Evolutionary conservation across 169 alveolate genomes (phyloP).

Genomic region (Prorocentrum cordatum): DNA sequence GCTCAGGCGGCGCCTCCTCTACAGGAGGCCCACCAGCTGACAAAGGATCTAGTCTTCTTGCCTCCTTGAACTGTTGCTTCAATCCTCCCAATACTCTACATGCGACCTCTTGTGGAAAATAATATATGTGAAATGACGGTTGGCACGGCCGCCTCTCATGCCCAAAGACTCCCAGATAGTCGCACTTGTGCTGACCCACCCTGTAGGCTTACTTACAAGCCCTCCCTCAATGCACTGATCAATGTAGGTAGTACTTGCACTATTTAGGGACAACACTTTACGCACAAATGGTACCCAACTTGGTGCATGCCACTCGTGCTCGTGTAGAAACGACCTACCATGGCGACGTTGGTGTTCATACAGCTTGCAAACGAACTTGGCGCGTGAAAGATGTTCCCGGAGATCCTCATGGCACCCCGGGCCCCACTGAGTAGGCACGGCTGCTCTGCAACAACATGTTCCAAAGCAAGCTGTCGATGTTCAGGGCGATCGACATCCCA

Average conservation of each 20-base stretch:
- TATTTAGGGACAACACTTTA: neutral
- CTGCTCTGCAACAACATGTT: neutral
- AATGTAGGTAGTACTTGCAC: neutral
- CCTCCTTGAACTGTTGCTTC: neutral
- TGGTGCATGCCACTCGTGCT: neutral
- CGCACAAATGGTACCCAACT: neutral
- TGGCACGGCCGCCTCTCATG: neutral
- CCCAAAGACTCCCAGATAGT: neutral
- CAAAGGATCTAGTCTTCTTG: neutral
- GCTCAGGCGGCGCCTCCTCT: neutral
- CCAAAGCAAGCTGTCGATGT: neutral
- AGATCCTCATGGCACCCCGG: neutral
- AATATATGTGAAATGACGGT: neutral
- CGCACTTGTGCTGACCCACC: neutral
- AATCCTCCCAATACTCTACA: neutral
- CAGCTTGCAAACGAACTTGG: neutral
- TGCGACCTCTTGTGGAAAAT: too few species aligned
- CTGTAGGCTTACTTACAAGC: neutral
- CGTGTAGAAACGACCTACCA: neutral
- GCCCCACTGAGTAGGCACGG: neutral
- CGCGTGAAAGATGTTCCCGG: neutral
- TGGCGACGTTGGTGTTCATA: neutral
- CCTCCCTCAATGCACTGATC: neutral
- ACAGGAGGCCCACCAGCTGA: neutral
- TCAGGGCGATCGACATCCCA: neutral